Evolutionary conservation across 208 protist genomes (phyloP).

Genomic region (Acanthamoeba culbertsoni): DNA sequence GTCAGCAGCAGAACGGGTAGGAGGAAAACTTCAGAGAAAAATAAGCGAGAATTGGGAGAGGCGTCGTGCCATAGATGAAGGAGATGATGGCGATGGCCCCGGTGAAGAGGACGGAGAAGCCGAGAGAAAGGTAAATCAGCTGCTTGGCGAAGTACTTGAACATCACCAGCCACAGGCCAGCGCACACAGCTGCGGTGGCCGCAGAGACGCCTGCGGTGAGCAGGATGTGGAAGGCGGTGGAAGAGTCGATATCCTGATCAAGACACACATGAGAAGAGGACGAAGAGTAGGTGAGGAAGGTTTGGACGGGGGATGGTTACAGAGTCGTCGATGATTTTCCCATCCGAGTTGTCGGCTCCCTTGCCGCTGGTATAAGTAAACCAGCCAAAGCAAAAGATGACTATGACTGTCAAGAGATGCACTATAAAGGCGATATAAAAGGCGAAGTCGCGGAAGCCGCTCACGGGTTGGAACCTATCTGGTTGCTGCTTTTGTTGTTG

Average conservation of each 20-base stretch:
- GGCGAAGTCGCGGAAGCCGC: conserved; percentile 36
- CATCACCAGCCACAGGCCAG: conserved; percentile 33
- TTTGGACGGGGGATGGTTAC: not conserved
- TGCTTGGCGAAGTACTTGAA: not conserved
- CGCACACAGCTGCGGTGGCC: not conserved
- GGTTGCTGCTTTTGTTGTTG: not conserved
- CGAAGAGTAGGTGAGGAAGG: not conserved
- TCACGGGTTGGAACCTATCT: conserved; percentile 10
- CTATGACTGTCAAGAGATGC: not conserved
- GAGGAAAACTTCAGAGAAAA: no score
- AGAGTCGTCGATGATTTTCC: not conserved
- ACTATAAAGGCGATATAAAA: conserved; percentile 36
- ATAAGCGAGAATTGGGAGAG: no score
- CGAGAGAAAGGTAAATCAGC: conserved; percentile 37
- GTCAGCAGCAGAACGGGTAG: not conserved
- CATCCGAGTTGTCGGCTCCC: not conserved
- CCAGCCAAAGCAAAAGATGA: conserved; percentile 16
- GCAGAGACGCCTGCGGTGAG: not conserved
- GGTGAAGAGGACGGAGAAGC: conserved; percentile 17
- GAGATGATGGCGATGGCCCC: not conserved
- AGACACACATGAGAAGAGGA: not conserved
- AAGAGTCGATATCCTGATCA: not conserved
- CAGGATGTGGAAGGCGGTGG: not conserved
- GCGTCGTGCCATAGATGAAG: not conserved
- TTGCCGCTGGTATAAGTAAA: conserved; percentile 6